phyloP scores from a whole-genome alignment of 2,329 filamentous ascomycete species.

The Saccharata proteae region DNA sequence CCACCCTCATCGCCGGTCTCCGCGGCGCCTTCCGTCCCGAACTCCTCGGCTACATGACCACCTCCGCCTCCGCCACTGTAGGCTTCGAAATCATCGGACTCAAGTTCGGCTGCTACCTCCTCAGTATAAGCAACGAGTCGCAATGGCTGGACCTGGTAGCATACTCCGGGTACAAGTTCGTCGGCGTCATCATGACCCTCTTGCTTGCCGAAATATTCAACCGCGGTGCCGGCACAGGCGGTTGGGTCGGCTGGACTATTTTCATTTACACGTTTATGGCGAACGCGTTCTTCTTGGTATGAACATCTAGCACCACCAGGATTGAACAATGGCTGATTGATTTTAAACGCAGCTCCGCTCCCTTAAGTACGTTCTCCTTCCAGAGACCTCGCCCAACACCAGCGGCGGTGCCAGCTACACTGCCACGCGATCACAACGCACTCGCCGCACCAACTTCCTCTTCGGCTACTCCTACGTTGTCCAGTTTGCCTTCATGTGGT shows the following conservation, averaged over 20 bases:
- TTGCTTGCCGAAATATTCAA: conserved; percentile 66
- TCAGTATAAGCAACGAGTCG: conserved; percentile 87
- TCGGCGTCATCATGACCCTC: conserved; percentile 86
- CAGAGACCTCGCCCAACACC: conserved; percentile 59
- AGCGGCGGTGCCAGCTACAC: conserved; percentile 49
- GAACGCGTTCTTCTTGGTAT: conserved; percentile 88
- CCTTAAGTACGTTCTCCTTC: conserved; percentile 87
- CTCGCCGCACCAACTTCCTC: conserved; percentile 79
- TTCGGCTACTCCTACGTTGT: conserved; percentile 92
- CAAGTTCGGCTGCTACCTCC: conserved; percentile 83
- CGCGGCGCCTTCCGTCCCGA: conserved; percentile 89
- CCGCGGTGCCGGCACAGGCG: conserved; percentile 67
- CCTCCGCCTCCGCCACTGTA: conserved; percentile 70
- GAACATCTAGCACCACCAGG: conserved; percentile 16
- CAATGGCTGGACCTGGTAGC: conserved; percentile 89
- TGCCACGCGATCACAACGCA: conserved; percentile 74
- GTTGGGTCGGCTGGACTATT: conserved; percentile 77
- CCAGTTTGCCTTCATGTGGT: conserved; percentile 92
- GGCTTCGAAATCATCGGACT: conserved; percentile 79
- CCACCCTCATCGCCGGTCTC: conserved; percentile 78
- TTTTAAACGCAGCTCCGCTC: conserved; percentile 64
- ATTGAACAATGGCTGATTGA: conserved; percentile 7
- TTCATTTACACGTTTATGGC: conserved; percentile 89
- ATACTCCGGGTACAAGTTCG: conserved; percentile 97
- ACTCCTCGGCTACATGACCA: conserved; percentile 77